Base-by-base conservation (phyloP, 2,329 filamentous ascomycete genomes). In the Calonectria naviculata region DNA sequence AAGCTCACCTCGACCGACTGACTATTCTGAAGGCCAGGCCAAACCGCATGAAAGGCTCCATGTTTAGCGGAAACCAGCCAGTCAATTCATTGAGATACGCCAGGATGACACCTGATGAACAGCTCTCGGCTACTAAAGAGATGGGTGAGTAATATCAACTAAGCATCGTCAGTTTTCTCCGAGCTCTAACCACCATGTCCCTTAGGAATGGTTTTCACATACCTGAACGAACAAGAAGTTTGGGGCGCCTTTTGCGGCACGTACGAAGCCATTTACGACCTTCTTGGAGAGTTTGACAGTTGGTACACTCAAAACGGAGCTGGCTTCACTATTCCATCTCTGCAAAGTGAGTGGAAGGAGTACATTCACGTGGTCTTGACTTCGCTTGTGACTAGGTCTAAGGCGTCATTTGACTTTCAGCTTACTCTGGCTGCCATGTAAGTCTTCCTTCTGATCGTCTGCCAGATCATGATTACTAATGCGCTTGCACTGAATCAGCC, bases 241-340 rank as follows among this genome's bases (percentile, higher is more conserved):
- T 65, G 44, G 62, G 10, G n/a, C 2, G 26, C 9, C 10, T 65
- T 65, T 29, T 65, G 62, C 29, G 31, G 24, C 44, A 65, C 62
- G 8, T 65, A 65, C 13, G 62, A 65, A 28, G 62, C 62, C 10
- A 17, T 65, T 13, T 65, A 65, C 44, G n/a, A 65, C 4, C 31
- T 41, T 29, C 15, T 65, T 1, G 62, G 46, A 5, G 46, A 52
- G 0, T 65, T 65, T 13, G 62, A 65, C 24, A 34, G 4, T 31
- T 52, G 17, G 15, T 65, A 65, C 21, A 12, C 31, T n/a, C 19
- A 8, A 19, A 19, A 47, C 9, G 41, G 28, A 13, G 17, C 13
- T n/a, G 60, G 46, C 8, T 4, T 42, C 10, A 21, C 62, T n/a
- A 54, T 38, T 21, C 21, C 44, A 7, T 31, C 31, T 6, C 62